Conservation (phyloP, 352 stramenopile genomes). For the Stramenopiles sp. region DNA sequence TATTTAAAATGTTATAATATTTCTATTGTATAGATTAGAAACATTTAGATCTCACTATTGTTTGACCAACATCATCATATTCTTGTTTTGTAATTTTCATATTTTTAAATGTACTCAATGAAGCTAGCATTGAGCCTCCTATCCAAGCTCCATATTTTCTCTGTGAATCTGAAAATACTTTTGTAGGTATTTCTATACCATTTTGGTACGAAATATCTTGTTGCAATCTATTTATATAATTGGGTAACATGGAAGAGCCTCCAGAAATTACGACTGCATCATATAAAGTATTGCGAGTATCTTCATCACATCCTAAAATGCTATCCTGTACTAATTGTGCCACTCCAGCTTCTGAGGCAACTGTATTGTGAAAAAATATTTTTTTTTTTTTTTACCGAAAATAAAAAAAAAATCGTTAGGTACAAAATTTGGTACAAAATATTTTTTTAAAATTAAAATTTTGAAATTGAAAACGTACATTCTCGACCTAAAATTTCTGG, state of each 20-base stretch:
- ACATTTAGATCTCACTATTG: conserved; percentile 84
- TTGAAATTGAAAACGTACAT: too few species aligned
- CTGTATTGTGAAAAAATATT: too few species aligned
- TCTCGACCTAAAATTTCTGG: conserved; percentile 38
- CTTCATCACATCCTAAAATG: conserved; percentile 85
- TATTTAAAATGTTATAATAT: too few species aligned
- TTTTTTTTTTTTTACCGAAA: too few species aligned
- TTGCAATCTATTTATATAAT: conserved; percentile 40
- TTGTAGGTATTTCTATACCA: conserved; percentile 54
- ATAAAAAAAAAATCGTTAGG: too few species aligned
- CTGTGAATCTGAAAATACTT: conserved; percentile 46
- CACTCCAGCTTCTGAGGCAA: conserved; percentile 27
- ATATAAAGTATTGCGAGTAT: conserved; percentile 64
- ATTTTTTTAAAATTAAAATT: too few species aligned
- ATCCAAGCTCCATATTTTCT: conserved; percentile 72
- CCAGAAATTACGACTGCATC: conserved; percentile 57
- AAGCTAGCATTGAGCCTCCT: conserved; percentile 78
- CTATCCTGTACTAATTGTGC: conserved; percentile 46
- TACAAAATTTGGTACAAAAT: too few species aligned
- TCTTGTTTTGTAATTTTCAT: conserved; percentile 95
- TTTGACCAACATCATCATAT: conserved; percentile 81
- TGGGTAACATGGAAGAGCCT: conserved; percentile 44
- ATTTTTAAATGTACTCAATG: conserved; percentile 83
- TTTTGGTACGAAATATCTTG: conserved; percentile 46
- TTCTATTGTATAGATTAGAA: too few species aligned